Conservation (phyloP, 805 yeast genomes). For the Metschnikowia santaceciliae region DNA sequence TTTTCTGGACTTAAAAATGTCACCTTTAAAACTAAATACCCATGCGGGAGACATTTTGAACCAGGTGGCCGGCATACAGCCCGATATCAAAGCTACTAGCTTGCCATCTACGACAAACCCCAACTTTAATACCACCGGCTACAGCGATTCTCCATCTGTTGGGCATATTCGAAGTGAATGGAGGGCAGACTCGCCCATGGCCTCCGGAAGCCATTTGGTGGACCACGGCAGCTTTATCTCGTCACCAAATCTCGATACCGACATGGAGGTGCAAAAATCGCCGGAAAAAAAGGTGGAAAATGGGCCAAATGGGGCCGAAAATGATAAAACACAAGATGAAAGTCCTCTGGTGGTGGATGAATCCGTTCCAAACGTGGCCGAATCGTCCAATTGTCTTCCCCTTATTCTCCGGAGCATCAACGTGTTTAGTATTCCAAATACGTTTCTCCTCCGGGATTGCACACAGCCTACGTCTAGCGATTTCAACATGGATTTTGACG, state of each 20-base stretch:
- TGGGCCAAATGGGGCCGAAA: not conserved
- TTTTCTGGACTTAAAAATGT: constrained; percentile 6
- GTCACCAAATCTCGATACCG: not conserved
- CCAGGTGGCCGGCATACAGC: not conserved
- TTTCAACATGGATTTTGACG: constrained; percentile 33
- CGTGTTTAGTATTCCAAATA: constrained; percentile 55
- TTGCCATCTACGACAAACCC: not conserved
- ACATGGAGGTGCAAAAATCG: not conserved
- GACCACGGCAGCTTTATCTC: constrained; percentile 1
- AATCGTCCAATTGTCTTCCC: constrained; percentile 60
- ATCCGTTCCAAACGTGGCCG: constrained; percentile 15
- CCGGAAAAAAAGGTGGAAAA: not conserved
- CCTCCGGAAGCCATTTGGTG: not conserved
- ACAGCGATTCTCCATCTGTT: not conserved
- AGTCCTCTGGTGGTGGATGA: not conserved
- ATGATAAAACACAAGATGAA: not conserved
- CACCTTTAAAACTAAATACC: constrained; percentile 13
- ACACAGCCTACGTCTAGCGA: constrained; percentile 18
- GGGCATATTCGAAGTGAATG: constrained; percentile 1
- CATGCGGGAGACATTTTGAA: constrained; percentile 6
- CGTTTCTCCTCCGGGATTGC: constrained; percentile 32
- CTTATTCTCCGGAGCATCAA: constrained; percentile 64
- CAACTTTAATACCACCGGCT: not conserved
- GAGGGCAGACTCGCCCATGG: constrained; percentile 1
- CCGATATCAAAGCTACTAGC: not conserved